Percentiles rank a stretch among this genome's conserved stretches.
phyloP scores from a whole-genome alignment of 1,284 basidiomycete genomes.

The Ceratobasidium sp. region DNA sequence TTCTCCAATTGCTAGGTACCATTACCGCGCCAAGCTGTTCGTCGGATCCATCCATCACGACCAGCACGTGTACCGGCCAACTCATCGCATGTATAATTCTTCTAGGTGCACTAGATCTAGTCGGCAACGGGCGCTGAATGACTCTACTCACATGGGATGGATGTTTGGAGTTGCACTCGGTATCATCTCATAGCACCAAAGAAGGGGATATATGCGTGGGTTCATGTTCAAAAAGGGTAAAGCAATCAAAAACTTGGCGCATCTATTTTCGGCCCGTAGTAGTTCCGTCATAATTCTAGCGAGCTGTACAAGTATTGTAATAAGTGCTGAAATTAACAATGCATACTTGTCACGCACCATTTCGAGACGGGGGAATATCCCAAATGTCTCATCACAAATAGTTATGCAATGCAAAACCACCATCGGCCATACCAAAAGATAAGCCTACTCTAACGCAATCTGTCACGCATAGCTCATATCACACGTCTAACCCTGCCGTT shows the following conservation, averaged over 20 bases:
- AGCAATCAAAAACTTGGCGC: neutral
- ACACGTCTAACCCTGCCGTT: neutral
- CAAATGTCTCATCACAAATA: too few relatives aligned
- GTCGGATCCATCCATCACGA: too few relatives aligned
- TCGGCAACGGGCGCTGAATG: neutral
- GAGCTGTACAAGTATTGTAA: neutral
- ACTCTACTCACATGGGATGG: conserved; percentile 6
- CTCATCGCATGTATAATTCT: neutral
- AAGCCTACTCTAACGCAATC: too few relatives aligned
- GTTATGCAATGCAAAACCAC: too few relatives aligned
- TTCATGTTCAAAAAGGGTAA: neutral
- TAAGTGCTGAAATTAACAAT: neutral
- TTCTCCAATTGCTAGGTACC: neutral
- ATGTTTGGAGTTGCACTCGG: neutral
- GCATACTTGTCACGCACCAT: too few relatives aligned
- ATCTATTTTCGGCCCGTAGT: neutral
- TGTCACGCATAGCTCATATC: neutral
- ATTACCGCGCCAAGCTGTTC: neutral
- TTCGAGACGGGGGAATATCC: too few relatives aligned
- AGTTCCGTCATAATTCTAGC: neutral
- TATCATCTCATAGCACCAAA: conserved; percentile 1
- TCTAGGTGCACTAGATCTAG: neutral
- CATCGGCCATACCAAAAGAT: too few relatives aligned
- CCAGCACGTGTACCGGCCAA: neutral
- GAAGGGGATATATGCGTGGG: conserved; percentile 8